These are phyloP conservation scores for Rhynchosporium agropyri DNA, from an alignment of 2,329 filamentous ascomycete genomes.

Conservation along the genomic window DNA sequence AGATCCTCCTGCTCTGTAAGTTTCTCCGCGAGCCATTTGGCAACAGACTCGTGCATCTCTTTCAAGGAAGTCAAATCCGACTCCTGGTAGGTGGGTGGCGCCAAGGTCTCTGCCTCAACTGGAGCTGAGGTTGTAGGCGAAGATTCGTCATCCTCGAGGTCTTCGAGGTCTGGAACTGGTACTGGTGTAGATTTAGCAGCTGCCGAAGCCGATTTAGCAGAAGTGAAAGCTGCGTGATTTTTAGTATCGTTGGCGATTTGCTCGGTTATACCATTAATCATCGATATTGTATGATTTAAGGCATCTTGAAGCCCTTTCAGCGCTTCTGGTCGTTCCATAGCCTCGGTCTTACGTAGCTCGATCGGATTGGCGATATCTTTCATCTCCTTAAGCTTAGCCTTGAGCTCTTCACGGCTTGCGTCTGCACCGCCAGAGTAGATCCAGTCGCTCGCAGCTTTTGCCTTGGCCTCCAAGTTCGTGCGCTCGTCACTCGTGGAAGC, in stretches of 20 bases:
- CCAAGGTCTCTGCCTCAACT: constrained; percentile 53
- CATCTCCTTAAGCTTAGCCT: constrained; percentile 74
- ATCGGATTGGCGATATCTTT: constrained; percentile 79
- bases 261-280: constrained; percentile 69
- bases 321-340: constrained; percentile 68
- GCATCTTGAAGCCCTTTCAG: constrained; percentile 68
- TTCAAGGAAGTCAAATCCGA: constrained; percentile 71
- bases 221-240: constrained; percentile 55
- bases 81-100: constrained; percentile 69
- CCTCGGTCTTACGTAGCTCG: constrained; percentile 73
- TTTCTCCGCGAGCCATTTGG: constrained; percentile 76
- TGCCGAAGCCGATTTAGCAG: constrained; percentile 47
- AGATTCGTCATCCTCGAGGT: constrained; percentile 74
- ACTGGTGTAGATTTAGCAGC: constrained; percentile 47
- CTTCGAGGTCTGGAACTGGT: constrained; percentile 59
- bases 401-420: constrained; percentile 74
- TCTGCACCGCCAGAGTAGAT: constrained; percentile 83
- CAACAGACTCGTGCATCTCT: constrained; percentile 61
- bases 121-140: constrained; percentile 42
- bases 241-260: constrained; percentile 73
- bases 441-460: constrained; percentile 79
- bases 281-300: constrained; percentile 71
- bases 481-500: constrained; percentile 72
- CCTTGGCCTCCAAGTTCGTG: constrained; percentile 65
- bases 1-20: constrained; percentile 72